Conservation (phyloP, 805 yeast species). For the Isabelozyma gotoi region DNA sequence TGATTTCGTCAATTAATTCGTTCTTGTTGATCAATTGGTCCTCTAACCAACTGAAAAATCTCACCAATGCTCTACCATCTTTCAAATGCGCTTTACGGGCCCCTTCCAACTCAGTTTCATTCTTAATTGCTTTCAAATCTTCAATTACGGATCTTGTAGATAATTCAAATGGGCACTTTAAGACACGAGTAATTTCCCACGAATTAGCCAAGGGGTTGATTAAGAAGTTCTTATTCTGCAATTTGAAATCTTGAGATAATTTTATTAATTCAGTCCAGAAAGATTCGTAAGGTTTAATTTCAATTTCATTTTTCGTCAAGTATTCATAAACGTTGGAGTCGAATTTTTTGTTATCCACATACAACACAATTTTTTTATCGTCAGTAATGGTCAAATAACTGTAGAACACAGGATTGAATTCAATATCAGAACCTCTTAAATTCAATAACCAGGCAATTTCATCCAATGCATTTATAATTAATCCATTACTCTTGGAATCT, state of each 20-base stretch:
- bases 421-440: slow-evolving; percentile 55
- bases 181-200: slow-evolving; percentile 39
- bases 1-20: slow-evolving; percentile 53
- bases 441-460: slow-evolving; percentile 84
- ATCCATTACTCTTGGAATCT: slow-evolving; percentile 25
- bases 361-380: slow-evolving; percentile 34
- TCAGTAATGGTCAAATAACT: slow-evolving; percentile 36
- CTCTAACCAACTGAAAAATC: slow-evolving; percentile 61
- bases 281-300: slow-evolving; percentile 40
- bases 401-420: slow-evolving; percentile 55
- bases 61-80: slow-evolving; percentile 56
- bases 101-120: slow-evolving; percentile 48
- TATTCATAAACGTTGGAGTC: slow-evolving; percentile 22
- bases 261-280: slow-evolving; percentile 45
- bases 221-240: slow-evolving; percentile 27
- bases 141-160: slow-evolving; percentile 41
- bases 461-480: slow-evolving; percentile 63
- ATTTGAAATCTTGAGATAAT: slow-evolving; percentile 34
- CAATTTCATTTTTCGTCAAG: slow-evolving; percentile 23
- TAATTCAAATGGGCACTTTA: slow-evolving; percentile 29
- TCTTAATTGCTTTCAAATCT: slow-evolving; percentile 53
- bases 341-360: slow-evolving; percentile 43
- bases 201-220: slow-evolving; percentile 29
- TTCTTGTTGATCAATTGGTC: slow-evolving; percentile 43
- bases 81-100: slow-evolving; percentile 54